Evolutionary conservation across 768 basidiomycete genomes (phyloP), one percentile per base, ranked within the genome.

Genomic region (Phaffia australis): DNA sequence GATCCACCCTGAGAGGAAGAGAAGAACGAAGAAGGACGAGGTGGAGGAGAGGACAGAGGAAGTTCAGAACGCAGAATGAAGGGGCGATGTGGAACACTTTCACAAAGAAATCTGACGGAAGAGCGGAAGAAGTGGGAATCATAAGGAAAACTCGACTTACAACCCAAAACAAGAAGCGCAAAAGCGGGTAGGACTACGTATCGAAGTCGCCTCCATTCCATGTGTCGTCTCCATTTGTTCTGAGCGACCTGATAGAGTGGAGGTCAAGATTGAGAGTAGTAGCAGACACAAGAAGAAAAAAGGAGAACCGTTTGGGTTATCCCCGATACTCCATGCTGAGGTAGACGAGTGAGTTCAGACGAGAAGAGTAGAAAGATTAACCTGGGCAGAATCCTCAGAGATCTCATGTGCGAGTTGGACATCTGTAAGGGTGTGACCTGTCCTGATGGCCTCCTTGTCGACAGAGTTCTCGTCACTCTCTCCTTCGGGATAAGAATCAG

Each of bases 1-100:
- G 23, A 47, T 61, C 66, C 66, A 67, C 66, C 66, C 60, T 61
- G 42, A 23, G n/a, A 60, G n/a, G 25, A 32, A n/a, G 35, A 5
- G 35, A 42, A 5, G 11, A 11, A 42, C 4, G 35, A 11, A 42
- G 11, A 42, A 42, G 35, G 52, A 23, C n/a, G 29, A 23, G 52
- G 29, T 54, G 9, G 52, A 23, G 52, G 9, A 9, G n/a, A 29
- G 52, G 16, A 54, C 52, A 15, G 16, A 54, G 4, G 29, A 54
- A 54, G 35, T 11, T 5, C 52, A 54, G 29, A 23, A 15, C 29
- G 52, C 29, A 54, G 16, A 51, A 16, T 16, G 50, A 51, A 23
- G 18, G 18, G 18, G 50, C 18, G 2, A 47, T 48, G 47, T 25
- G 8, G 27, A 30, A 52, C 27, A 35, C 21, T 47, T 51, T 21